These are phyloP conservation scores for Xanthoconium purpureum DNA, from an alignment of 768 basidiomycete genomes.

Conservation along the genomic window DNA sequence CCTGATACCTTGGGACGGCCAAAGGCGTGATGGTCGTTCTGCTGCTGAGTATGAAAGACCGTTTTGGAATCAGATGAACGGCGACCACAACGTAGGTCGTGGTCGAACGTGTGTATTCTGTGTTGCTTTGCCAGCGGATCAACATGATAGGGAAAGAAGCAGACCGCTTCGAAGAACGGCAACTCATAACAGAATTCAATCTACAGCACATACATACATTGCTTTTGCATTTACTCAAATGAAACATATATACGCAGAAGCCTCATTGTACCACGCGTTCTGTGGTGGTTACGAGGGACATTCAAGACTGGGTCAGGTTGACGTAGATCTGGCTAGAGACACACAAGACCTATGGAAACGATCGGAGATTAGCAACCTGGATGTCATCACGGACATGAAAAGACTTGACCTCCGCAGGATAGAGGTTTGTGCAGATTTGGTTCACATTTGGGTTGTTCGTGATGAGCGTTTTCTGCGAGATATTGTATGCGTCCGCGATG, in stretches of 20 bases:
- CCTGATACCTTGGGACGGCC: slow-evolving; percentile 24
- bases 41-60: neutral
- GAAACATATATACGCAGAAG: neutral
- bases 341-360: slow-evolving; percentile 24
- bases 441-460: slow-evolving; percentile 68
- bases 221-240: no score
- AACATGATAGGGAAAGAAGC: neutral
- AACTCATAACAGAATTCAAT: no score
- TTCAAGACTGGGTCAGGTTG: slow-evolving; percentile 15
- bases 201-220: no score
- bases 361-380: neutral
- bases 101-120: neutral
- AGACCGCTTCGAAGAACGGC: neutral
- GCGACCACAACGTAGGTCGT: neutral
- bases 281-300: neutral
- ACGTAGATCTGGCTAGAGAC: slow-evolving; percentile 25
- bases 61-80: neutral
- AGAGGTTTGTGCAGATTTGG: slow-evolving; percentile 50
- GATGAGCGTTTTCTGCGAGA: slow-evolving; percentile 45
- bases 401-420: slow-evolving; percentile 51
- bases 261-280: neutral
- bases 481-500: slow-evolving; percentile 41
- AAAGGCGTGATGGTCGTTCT: slow-evolving; percentile 5
- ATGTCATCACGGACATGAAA: neutral
- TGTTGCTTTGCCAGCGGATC: neutral